phyloP scores from a whole-genome alignment of 2,329 filamentous ascomycete species.

The Neofusicoccum kwambonambiense region DNA sequence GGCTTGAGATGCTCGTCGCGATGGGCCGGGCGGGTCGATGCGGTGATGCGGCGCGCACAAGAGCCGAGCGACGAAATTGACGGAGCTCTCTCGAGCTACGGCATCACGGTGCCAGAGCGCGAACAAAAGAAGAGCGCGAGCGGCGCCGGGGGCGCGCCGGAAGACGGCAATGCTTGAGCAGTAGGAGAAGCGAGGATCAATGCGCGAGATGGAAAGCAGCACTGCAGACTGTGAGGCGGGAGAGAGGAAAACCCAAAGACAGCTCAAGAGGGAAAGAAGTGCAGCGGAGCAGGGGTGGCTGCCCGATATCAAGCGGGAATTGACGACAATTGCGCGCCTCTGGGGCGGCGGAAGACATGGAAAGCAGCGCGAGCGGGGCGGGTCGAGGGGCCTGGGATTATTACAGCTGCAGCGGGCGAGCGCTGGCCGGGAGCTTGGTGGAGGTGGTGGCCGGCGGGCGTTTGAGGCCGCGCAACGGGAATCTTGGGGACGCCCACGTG shows the following conservation, averaged over 20 bases:
- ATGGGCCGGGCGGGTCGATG: neutral
- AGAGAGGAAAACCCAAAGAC: neutral
- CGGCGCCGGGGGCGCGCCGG: neutral
- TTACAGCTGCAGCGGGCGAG: neutral
- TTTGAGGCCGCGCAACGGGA: constrained; percentile 11
- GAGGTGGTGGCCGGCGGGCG: neutral
- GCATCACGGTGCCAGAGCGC: constrained; percentile 6
- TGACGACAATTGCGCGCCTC: constrained; percentile 8
- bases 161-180: neutral
- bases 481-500: constrained; percentile 9
- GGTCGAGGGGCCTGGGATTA: neutral
- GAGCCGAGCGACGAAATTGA: constrained; percentile 14
- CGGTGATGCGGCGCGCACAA: constrained; percentile 2
- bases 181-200: neutral
- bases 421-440: neutral
- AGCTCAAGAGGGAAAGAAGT: constrained; percentile 18
- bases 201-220: constrained; percentile 1
- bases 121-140: neutral
- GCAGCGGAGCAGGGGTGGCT: constrained; percentile 16
- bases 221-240: neutral
- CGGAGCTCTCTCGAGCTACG: constrained; percentile 4
- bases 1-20: neutral
- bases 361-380: neutral
- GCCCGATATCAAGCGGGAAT: constrained; percentile 4
- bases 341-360: constrained; percentile 11